Evolutionary conservation across 1,284 basidiomycete species (phyloP).

Genomic region (Anthracocystis setariae): DNA sequence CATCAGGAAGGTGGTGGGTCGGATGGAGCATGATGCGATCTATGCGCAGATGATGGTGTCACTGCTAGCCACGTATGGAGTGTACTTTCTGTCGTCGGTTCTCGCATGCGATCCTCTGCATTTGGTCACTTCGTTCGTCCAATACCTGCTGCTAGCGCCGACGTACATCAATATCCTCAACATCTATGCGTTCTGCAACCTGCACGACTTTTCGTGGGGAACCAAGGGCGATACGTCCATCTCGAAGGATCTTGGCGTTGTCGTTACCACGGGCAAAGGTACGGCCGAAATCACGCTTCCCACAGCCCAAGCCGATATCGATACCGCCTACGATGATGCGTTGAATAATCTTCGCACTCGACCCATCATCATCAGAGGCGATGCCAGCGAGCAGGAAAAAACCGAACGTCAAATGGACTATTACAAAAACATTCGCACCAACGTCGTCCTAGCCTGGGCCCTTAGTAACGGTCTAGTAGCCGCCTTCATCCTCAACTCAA

Average conservation of each 20-base stretch:
- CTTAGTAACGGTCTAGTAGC: constrained; percentile 74
- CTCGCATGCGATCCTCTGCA: constrained; percentile 91
- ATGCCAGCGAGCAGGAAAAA: constrained; percentile 63
- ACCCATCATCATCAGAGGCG: constrained; percentile 69
- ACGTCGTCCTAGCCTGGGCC: constrained; percentile 86
- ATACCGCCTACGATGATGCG: constrained; percentile 88
- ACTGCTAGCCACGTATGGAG: constrained; percentile 83
- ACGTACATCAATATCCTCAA: constrained; percentile 84
- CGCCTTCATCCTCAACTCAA: constrained; percentile 60
- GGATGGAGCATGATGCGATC: constrained; percentile 73
- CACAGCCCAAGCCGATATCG: constrained; percentile 85
- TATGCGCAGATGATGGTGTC: constrained; percentile 82
- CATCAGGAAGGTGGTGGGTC: constrained; percentile 47
- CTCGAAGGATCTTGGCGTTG: constrained; percentile 63
- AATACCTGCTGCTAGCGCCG: constrained; percentile 90
- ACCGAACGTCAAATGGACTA: constrained; percentile 65
- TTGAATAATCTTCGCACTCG: constrained; percentile 81
- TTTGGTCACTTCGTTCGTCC: constrained; percentile 89
- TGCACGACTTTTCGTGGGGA: constrained; percentile 67
- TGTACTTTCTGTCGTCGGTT: constrained; percentile 72
- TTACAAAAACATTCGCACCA: constrained; percentile 81
- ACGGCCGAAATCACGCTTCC: constrained; percentile 86
- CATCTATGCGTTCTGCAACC: constrained; percentile 66
- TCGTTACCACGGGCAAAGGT: constrained; percentile 65
- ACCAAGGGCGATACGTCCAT: constrained; percentile 68